These are phyloP conservation scores for Alternaria rosae DNA, from an alignment of 2,329 filamentous ascomycete species.

Conservation along the genomic window DNA sequence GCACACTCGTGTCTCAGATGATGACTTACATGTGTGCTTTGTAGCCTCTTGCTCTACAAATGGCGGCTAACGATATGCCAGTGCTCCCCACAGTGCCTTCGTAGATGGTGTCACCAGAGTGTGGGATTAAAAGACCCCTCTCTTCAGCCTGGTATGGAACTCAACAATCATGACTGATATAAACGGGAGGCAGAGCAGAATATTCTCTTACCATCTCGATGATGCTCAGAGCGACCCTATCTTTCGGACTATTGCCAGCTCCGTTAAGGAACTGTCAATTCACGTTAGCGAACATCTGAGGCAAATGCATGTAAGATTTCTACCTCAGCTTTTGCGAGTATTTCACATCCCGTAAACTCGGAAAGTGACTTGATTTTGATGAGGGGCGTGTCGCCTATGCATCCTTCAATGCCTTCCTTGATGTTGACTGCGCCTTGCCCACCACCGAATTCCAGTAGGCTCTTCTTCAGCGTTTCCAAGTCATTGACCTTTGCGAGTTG, in stretches of 20 bases:
- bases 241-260: conserved; percentile 91
- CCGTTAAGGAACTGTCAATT: conserved; percentile 79
- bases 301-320: background rate
- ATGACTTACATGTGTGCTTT: conserved; percentile 78
- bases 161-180: conserved; percentile 11
- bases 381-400: conserved; percentile 92
- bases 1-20: background rate
- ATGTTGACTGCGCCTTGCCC: conserved; percentile 52
- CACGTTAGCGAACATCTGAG: conserved; percentile 4
- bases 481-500: conserved; percentile 35
- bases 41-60: conserved; percentile 89
- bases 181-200: background rate
- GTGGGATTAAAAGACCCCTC: conserved; percentile 75
- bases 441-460: conserved; percentile 26
- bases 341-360: conserved; percentile 83
- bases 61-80: conserved; percentile 89
- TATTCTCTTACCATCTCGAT: conserved; percentile 66
- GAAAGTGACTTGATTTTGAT: conserved; percentile 86
- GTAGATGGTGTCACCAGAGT: conserved; percentile 92
- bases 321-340: conserved; percentile 89
- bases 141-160: conserved; percentile 70
- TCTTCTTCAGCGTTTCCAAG: conserved; percentile 35
- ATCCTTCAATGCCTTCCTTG: conserved; percentile 83
- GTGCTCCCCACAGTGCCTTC: conserved; percentile 97
- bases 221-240: conserved; percentile 90